These are phyloP conservation scores for Sindora glabra DNA, from an alignment of 306 rosid genomes.

Conservation along the genomic window DNA sequence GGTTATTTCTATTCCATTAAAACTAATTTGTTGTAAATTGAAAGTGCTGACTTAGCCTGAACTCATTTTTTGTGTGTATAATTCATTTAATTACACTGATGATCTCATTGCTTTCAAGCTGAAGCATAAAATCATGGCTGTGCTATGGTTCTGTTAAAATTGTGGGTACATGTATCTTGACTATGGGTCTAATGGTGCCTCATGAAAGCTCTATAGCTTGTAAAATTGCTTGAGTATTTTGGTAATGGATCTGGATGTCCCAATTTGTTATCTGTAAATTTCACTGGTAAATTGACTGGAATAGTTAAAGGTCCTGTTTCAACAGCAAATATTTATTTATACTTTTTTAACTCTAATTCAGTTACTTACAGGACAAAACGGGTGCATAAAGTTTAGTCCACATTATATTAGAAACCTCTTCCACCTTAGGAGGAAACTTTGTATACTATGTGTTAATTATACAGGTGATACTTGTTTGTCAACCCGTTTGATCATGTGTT, in stretches of 20 bases:
- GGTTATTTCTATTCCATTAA: too few species aligned
- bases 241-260: too few species aligned
- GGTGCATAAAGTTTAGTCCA: background rate
- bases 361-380: background rate
- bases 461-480: background rate
- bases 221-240: too few species aligned
- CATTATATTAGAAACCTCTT: background rate
- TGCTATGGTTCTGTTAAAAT: conserved; percentile 4
- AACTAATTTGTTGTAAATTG: too few species aligned
- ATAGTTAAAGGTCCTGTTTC: too few species aligned
- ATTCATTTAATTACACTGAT: too few species aligned
- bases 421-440: background rate
- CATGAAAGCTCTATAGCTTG: background rate
- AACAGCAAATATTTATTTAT: too few species aligned
- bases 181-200: background rate
- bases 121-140: background rate
- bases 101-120: too few species aligned
- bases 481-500: background rate
- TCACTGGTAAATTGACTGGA: too few species aligned
- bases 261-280: too few species aligned
- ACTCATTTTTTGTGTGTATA: too few species aligned
- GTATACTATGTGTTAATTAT: background rate
- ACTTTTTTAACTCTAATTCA: background rate
- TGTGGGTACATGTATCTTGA: background rate
- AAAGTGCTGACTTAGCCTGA: too few species aligned